Conservation (phyloP, 192 early-diverging fungal species). For the Backusella liffmaniae region DNA sequence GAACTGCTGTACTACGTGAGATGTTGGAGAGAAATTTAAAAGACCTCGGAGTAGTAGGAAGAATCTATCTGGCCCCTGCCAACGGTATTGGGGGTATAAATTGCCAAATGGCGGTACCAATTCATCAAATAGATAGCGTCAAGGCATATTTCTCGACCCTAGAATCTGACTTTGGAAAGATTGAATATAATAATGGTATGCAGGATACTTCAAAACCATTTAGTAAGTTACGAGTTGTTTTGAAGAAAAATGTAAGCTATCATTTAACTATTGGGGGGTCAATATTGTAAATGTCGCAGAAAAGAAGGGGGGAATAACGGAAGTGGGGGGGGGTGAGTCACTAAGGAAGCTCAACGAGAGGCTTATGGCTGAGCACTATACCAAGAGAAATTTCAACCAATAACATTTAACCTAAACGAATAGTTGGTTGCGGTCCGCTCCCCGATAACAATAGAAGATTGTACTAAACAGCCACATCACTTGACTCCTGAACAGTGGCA, state of each 20-base stretch:
- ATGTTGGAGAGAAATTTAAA: slow-evolving; percentile 11
- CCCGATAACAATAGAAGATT: slow-evolving; percentile 42
- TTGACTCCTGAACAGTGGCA: slow-evolving; percentile 66
- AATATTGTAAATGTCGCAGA: not conserved
- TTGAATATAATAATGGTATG: slow-evolving; percentile 31
- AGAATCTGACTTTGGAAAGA: slow-evolving; percentile 22
- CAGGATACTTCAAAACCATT: slow-evolving; percentile 51
- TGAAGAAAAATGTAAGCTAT: slow-evolving; percentile 47
- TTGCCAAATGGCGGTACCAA: slow-evolving; percentile 70
- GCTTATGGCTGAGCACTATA: not conserved
- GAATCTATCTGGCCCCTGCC: slow-evolving; percentile 67
- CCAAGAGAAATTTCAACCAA: not conserved
- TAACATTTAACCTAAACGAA: not conserved
- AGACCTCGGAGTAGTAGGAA: slow-evolving; percentile 55
- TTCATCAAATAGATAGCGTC: slow-evolving; percentile 44
- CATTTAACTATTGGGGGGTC: not conserved
- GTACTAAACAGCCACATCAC: slow-evolving; percentile 61
- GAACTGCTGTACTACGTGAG: slow-evolving; percentile 2
- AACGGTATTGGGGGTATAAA: slow-evolving; percentile 59
- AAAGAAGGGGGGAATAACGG: not conserved
- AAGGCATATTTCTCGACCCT: slow-evolving; percentile 51
- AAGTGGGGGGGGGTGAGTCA: not conserved
- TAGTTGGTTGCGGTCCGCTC: slow-evolving; percentile 43
- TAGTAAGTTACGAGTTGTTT: slow-evolving; percentile 60
- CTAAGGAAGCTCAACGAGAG: not conserved